A percentile compares a stretch with the other conserved stretches of the same genome.
These are phyloP conservation scores for Verticillium nonalfalfae DNA, from an alignment of 2,329 filamentous ascomycete species.

Conservation along the genomic window DNA sequence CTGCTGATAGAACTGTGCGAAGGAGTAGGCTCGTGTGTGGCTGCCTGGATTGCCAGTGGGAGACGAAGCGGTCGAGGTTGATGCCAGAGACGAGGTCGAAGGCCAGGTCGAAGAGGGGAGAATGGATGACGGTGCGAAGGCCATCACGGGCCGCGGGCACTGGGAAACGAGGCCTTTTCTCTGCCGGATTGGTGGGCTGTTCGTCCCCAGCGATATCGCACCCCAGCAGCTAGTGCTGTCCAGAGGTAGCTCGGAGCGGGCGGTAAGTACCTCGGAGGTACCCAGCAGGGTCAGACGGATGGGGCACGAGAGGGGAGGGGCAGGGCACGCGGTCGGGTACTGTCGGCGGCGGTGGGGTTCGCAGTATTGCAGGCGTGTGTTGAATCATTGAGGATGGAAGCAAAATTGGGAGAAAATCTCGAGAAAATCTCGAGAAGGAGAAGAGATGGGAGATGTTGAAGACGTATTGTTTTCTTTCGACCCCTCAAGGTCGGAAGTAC, in stretches of 20 bases:
- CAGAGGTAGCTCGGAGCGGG: not conserved
- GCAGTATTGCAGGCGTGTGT: conserved; percentile 3
- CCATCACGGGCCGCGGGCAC: conserved; percentile 9
- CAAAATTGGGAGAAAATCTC: not conserved
- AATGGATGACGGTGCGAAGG: conserved; percentile 8
- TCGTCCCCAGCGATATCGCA: conserved; percentile 2
- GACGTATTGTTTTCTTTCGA: not conserved
- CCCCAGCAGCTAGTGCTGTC: not conserved
- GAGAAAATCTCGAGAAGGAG: not conserved
- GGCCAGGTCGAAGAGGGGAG: conserved; percentile 1
- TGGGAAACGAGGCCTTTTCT: conserved; percentile 1
- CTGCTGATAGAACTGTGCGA: not conserved
- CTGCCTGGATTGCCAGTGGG: conserved; percentile 3
- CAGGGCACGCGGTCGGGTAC: conserved; percentile 1
- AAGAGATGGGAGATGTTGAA: conserved; percentile 5
- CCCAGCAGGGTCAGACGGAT: not conserved
- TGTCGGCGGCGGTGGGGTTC: conserved; percentile 6
- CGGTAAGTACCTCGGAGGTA: not conserved
- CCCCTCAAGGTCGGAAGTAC: not conserved
- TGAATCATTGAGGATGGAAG: not conserved
- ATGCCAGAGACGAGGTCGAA: not conserved
- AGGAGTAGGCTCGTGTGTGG: conserved; percentile 5
- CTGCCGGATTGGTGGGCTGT: conserved; percentile 1
- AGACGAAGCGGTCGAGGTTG: not conserved
- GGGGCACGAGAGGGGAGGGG: not conserved